Conservation (phyloP, 2,329 filamentous ascomycete species). For the Elsinoe ampelina region DNA sequence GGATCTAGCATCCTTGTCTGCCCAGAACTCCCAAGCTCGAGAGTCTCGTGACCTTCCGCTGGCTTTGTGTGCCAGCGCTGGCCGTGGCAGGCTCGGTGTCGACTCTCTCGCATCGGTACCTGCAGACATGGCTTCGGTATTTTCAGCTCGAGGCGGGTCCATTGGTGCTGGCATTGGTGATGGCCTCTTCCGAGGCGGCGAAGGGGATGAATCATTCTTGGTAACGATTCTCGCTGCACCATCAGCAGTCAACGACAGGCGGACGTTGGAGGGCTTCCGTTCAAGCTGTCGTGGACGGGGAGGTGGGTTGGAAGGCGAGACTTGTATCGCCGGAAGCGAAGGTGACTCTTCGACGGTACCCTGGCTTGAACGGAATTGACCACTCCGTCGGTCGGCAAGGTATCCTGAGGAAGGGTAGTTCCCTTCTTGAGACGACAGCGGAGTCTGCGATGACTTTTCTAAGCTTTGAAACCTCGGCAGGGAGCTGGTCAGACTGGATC, state of each 20-base stretch:
- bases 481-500: background rate
- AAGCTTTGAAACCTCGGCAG: background rate
- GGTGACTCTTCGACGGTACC: background rate
- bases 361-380: slow-evolving; percentile 7
- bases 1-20: slow-evolving; percentile 68
- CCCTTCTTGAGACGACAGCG: slow-evolving; percentile 3
- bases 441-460: background rate
- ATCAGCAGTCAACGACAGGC: slow-evolving; percentile 75
- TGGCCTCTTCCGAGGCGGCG: slow-evolving; percentile 40
- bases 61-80: slow-evolving; percentile 35
- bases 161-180: slow-evolving; percentile 41
- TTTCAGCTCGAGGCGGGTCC: slow-evolving; percentile 36
- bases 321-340: background rate
- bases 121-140: slow-evolving; percentile 15
- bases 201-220: slow-evolving; percentile 59
- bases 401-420: slow-evolving; percentile 9
- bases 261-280: slow-evolving; percentile 47
- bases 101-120: slow-evolving; percentile 34
- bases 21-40: slow-evolving; percentile 84
- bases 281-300: slow-evolving; percentile 16
- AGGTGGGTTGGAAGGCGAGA: background rate
- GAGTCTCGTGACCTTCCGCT: slow-evolving; percentile 68
- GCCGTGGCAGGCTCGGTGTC: slow-evolving; percentile 53
- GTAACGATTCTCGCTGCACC: slow-evolving; percentile 81
- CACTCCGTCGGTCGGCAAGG: slow-evolving; percentile 14